Base-by-base conservation (phyloP, 2,329 filamentous ascomycete genomes). In the Didymella keratinophila region DNA sequence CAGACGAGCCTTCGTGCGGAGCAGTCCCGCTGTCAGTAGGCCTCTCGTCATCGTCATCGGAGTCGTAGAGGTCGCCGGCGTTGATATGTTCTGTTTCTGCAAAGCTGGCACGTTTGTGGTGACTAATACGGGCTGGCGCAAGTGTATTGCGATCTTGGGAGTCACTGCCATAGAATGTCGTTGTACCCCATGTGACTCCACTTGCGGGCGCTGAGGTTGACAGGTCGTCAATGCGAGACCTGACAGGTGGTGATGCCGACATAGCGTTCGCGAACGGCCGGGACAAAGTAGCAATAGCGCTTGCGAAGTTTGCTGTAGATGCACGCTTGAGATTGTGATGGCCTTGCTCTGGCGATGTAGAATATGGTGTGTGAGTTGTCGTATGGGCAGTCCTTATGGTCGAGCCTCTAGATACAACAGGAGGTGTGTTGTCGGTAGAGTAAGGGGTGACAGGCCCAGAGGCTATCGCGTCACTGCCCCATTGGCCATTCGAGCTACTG, bases 351-450 rank as follows among this genome's bases (percentile, higher is more conserved):
- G 78, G 78, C 12, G 77, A 79, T 10, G 75, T 81, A 11, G 79
- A 77, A 21, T 78, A 74, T 28, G 79, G 72, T 3, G 74, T 75
- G 42, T 82, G 76, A 8, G 71, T 70, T 21, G 75, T 71, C 14
- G 79, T 72, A 8, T 66, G 67, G 12, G 65, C 56, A 32, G 62
- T 76, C 18, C 77, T 78, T 45, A 70, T 62, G 12, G 75, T 77
- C 21, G 72, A 71, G 21, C 74, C 68, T 50, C 80, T 79, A 25
- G 80, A 78, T 36, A 77, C 65, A 23, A 76, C 72, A 5, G 84
- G 84, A 44, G 83, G 83, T 3, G 83, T 85, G 21, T 78, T 80
- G 16, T 81, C 81, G 1, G 80, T 83, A 3, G 83, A 85, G 64
- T 81, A 81, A 1, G 83, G 80, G 3, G 82, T 83, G 2, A 81